A percentile compares a stretch with the other conserved stretches of the same genome.
phyloP scores from a whole-genome alignment of 331 rosid species.

The Dryas integrifolia region DNA sequence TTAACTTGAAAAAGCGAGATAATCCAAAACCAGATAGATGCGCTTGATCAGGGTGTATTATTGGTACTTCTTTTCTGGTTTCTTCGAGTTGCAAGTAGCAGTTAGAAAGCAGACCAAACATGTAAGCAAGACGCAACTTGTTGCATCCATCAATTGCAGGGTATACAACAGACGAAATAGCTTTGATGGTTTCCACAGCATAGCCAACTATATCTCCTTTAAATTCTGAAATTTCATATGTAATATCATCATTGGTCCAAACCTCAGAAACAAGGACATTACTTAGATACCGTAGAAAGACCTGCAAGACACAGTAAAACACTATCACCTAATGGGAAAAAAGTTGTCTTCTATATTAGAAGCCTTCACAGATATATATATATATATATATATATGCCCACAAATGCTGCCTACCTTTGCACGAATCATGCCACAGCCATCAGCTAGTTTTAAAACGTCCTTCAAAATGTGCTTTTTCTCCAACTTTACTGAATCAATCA shows the following conservation, averaged over 20 bases:
- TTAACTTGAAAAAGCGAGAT: conserved; percentile 56
- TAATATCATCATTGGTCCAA: conserved; percentile 86
- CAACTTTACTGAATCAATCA: conserved; percentile 66
- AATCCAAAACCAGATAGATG: conserved; percentile 46
- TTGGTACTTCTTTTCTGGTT: conserved; percentile 40
- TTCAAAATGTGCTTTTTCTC: conserved; percentile 78
- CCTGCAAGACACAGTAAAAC: conserved; percentile 55
- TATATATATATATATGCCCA: conserved; percentile 1
- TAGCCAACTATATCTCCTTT: conserved; percentile 51
- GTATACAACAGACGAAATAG: conserved; percentile 63
- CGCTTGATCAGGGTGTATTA: conserved; percentile 45
- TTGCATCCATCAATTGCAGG: conserved; percentile 80
- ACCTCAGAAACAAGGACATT: conserved; percentile 79
- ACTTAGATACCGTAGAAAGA: conserved; percentile 59
- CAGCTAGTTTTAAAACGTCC: conserved; percentile 69
- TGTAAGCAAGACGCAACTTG: conserved; percentile 76
- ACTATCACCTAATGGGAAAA: conserved; percentile 17
- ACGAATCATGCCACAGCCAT: conserved; percentile 66
- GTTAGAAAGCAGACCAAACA: conserved; percentile 71
- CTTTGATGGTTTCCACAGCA: conserved; percentile 64
- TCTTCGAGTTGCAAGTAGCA: conserved; percentile 76
- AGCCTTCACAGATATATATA: not conserved
- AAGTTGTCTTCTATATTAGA: conserved; percentile 15
- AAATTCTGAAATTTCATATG: conserved; percentile 60
- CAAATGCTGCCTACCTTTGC: conserved; percentile 59